Percentiles rank a stretch among this genome's conserved stretches.
Evolutionary conservation across 2,329 filamentous ascomycete species (phyloP).

Genomic region (Aspergillus pseudotamarii): DNA sequence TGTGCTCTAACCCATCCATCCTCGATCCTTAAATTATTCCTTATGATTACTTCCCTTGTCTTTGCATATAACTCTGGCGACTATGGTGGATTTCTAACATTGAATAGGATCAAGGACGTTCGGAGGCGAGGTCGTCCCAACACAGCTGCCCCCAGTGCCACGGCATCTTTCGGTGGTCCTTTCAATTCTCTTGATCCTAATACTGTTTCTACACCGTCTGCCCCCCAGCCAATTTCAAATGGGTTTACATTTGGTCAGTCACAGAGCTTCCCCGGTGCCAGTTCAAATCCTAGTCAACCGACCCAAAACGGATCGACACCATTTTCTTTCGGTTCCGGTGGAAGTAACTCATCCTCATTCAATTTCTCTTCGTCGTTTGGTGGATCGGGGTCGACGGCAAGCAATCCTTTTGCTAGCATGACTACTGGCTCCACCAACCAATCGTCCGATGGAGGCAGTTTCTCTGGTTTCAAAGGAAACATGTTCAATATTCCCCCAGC

Average conservation of each 20-base stretch:
- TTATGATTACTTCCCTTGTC: background rate
- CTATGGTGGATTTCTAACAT: constrained; percentile 10
- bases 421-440: constrained; percentile 24
- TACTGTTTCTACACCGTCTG: constrained; percentile 24
- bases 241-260: constrained; percentile 40
- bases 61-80: background rate
- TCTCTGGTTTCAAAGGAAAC: constrained; percentile 36
- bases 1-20: background rate
- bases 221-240: constrained; percentile 27
- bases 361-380: constrained; percentile 33
- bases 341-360: constrained; percentile 33
- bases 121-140: constrained; percentile 29
- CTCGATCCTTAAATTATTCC: background rate
- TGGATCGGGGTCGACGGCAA: constrained; percentile 22
- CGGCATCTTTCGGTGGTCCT: constrained; percentile 27
- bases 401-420: constrained; percentile 42
- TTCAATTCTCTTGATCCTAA: constrained; percentile 36
- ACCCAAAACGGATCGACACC: constrained; percentile 30
- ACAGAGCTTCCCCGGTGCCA: constrained; percentile 38
- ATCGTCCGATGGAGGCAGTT: constrained; percentile 21
- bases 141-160: constrained; percentile 21
- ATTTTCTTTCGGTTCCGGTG: constrained; percentile 34
- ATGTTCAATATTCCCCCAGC: constrained; percentile 34
- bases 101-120: constrained; percentile 27
- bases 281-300: constrained; percentile 23